Percentiles rank a stretch among this genome's conserved stretches.
phyloP scores from a whole-genome alignment of 2,329 filamentous ascomycete genomes.

The Aureobasidium uvarum region DNA sequence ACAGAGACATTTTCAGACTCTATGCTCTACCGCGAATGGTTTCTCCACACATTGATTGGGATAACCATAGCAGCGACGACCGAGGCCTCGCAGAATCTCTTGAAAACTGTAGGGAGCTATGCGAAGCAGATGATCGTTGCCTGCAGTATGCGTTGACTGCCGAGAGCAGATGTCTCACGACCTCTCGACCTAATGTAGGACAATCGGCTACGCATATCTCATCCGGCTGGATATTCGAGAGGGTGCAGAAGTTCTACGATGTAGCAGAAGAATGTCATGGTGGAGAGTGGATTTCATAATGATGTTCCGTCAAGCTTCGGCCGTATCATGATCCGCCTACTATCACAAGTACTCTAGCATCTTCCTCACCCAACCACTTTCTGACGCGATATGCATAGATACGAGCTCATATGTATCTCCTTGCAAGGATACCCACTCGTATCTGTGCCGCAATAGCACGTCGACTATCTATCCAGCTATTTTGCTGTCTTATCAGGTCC shows the following conservation, averaged over 20 bases:
- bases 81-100: slow-evolving; percentile 25
- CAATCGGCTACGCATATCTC: background rate
- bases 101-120: slow-evolving; percentile 32
- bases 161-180: slow-evolving; percentile 3
- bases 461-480: too few relatives aligned
- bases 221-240: background rate
- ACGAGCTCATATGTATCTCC: too few relatives aligned
- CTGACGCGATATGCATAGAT: too few relatives aligned
- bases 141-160: slow-evolving; percentile 31
- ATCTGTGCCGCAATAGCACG: too few relatives aligned
- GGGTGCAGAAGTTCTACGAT: slow-evolving; percentile 3
- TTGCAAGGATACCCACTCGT: too few relatives aligned
- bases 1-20: slow-evolving; percentile 35
- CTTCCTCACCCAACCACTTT: too few relatives aligned
- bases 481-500: too few relatives aligned
- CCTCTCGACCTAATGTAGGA: slow-evolving; percentile 7
- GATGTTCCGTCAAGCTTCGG: too few relatives aligned
- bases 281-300: background rate
- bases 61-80: slow-evolving; percentile 32
- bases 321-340: too few relatives aligned
- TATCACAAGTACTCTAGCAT: too few relatives aligned
- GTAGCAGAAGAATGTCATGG: background rate
- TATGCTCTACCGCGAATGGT: slow-evolving; percentile 34
- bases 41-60: slow-evolving; percentile 32
- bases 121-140: slow-evolving; percentile 31